Evolutionary conservation across 2,329 filamentous ascomycete genomes (phyloP).

Genomic region (Fusarium tjaetaba): DNA sequence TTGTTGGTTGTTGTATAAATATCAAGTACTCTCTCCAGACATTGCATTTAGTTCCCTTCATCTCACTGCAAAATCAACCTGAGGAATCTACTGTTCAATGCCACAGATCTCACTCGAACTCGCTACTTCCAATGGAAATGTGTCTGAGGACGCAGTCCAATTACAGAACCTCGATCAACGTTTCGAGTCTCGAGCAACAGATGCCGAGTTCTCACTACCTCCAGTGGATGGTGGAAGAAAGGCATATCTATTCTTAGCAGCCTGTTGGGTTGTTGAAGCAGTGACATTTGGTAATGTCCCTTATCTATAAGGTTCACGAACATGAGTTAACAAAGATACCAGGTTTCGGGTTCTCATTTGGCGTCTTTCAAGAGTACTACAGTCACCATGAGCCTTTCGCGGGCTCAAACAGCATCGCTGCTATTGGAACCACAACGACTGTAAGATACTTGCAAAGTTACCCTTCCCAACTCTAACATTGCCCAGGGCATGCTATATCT

Average conservation of each 20-base stretch:
- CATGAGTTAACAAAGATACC: background rate
- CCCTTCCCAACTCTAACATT: background rate
- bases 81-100: background rate
- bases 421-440: slow-evolving; percentile 67
- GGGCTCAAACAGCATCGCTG: slow-evolving; percentile 60
- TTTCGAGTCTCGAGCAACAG: slow-evolving; percentile 1
- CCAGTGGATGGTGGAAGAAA: slow-evolving; percentile 51
- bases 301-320: too few relatives aligned
- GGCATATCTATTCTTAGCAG: slow-evolving; percentile 48
- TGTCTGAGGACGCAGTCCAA: background rate
- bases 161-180: background rate
- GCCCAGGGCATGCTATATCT: slow-evolving; percentile 51
- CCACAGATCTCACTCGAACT: slow-evolving; percentile 6
- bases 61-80: background rate
- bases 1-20: background rate
- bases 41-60: background rate
- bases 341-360: slow-evolving; percentile 73
- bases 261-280: slow-evolving; percentile 37
- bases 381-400: slow-evolving; percentile 64
- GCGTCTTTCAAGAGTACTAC: slow-evolving; percentile 75
- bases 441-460: slow-evolving; percentile 26
- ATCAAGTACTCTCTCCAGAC: background rate
- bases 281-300: slow-evolving; percentile 20
- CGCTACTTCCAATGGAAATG: background rate
- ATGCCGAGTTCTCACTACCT: slow-evolving; percentile 42